phyloP scores from a whole-genome alignment of 2,329 filamentous ascomycete genomes.

The Alternaria brassicicola region DNA sequence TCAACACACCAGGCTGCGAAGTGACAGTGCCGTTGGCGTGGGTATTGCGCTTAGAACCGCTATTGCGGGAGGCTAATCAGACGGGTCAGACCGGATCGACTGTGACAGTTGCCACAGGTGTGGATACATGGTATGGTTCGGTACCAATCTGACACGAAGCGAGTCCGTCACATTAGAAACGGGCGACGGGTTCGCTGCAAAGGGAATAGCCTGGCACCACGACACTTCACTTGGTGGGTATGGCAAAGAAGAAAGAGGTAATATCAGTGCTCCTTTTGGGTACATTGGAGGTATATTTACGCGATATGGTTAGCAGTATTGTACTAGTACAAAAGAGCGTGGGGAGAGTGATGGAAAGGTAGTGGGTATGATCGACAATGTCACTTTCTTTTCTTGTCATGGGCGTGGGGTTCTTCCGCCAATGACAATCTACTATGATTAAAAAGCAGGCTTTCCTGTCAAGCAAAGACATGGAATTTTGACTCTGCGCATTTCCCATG shows the following conservation, averaged over 20 bases:
- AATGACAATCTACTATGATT: neutral
- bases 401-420: neutral
- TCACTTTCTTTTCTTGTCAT: neutral
- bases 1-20: conserved; percentile 12
- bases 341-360: neutral
- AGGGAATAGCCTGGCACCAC: neutral
- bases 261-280: neutral
- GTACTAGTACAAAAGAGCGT: neutral
- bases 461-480: neutral
- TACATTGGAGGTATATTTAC: neutral
- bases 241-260: neutral
- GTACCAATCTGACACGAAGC: neutral
- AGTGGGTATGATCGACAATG: neutral
- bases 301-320: neutral
- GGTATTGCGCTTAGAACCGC: conserved; percentile 20
- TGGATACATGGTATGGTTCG: neutral
- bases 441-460: neutral
- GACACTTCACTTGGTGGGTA: neutral
- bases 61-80: conserved; percentile 28
- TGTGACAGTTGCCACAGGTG: conserved; percentile 3
- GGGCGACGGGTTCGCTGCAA: neutral
- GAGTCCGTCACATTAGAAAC: conserved; percentile 1
- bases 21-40: conserved; percentile 37
- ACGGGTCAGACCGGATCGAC: conserved; percentile 1
- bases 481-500: neutral